Conservation (phyloP, 495 filamentous ascomycete genomes). For the Aspergillus hancockii region DNA sequence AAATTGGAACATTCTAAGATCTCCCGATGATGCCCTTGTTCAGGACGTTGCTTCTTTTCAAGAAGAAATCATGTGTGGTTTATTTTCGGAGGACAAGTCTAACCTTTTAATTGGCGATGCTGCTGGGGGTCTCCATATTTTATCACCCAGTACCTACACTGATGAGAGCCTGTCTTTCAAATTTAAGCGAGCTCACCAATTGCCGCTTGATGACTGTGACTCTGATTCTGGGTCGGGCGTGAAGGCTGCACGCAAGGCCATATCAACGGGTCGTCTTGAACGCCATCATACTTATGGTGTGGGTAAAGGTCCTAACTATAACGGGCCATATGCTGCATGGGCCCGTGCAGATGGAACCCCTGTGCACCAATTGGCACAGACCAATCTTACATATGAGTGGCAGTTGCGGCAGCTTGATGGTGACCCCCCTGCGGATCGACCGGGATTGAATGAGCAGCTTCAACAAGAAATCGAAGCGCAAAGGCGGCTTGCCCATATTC, state of each 20-base stretch:
- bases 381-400: conserved; percentile 23
- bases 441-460: conserved; percentile 22
- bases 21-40: conserved; percentile 62
- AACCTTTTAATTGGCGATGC: conserved; percentile 76
- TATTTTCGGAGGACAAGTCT: conserved; percentile 71
- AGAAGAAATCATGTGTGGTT: conserved; percentile 58
- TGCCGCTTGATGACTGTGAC: conserved; percentile 6
- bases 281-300: conserved; percentile 45
- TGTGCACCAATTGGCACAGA: conserved; percentile 15
- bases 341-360: conserved; percentile 32
- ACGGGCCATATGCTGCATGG: conserved; percentile 47
- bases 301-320: conserved; percentile 46
- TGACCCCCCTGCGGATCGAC: conserved; percentile 17
- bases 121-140: conserved; percentile 68
- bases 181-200: conserved; percentile 26
- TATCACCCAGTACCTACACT: conserved; percentile 48
- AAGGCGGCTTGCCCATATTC: conserved; percentile 28
- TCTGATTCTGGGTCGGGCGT: conserved; percentile 28
- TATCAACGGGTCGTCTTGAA: conserved; percentile 39
- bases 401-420: conserved; percentile 36
- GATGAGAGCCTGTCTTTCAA: conserved; percentile 23
- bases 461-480: conserved; percentile 21
- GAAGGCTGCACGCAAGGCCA: conserved; percentile 26
- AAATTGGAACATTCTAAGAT: conserved; percentile 74
- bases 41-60: conserved; percentile 53